Evolutionary conservation across 768 basidiomycete genomes (phyloP).

Genomic region (Erythrobasidium yunnanense): DNA sequence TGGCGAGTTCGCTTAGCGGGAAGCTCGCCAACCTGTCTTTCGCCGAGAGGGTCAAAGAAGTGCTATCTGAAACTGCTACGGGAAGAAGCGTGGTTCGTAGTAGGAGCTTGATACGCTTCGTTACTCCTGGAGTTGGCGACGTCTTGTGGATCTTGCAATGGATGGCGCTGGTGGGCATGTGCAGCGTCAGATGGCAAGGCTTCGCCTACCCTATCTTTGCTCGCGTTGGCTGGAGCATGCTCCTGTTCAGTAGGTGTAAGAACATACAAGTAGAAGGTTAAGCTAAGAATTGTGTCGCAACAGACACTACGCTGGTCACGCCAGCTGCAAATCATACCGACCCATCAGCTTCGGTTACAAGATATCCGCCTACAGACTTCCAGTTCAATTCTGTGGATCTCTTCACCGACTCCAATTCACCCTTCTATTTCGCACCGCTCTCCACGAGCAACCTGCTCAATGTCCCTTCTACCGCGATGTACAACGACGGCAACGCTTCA

Average conservation of each 20-base stretch:
- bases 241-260: neutral
- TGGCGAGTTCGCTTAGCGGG: constrained; percentile 42
- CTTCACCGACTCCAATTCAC: constrained; percentile 56
- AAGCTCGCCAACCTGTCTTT: constrained; percentile 26
- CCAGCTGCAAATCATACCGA: neutral
- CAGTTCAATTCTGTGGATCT: neutral
- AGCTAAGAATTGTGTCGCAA: neutral
- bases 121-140: constrained; percentile 83
- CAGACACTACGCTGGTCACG: constrained; percentile 17
- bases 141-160: constrained; percentile 88
- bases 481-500: constrained; percentile 5
- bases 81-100: constrained; percentile 76
- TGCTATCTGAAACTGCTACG: constrained; percentile 82
- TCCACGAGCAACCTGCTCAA: constrained; percentile 62
- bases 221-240: neutral
- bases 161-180: constrained; percentile 75
- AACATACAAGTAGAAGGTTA: neutral
- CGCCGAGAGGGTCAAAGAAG: constrained; percentile 70
- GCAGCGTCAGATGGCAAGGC: constrained; percentile 87
- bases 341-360: neutral
- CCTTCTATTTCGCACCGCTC: constrained; percentile 58
- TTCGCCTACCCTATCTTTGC: constrained; percentile 64
- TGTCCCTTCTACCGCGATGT: constrained; percentile 20
- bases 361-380: constrained; percentile 10
- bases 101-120: constrained; percentile 78